Percentiles rank a stretch among this genome's conserved stretches.
Evolutionary conservation across 2,329 filamentous ascomycete genomes (phyloP).

Genomic region (Lachnellula suecica): DNA sequence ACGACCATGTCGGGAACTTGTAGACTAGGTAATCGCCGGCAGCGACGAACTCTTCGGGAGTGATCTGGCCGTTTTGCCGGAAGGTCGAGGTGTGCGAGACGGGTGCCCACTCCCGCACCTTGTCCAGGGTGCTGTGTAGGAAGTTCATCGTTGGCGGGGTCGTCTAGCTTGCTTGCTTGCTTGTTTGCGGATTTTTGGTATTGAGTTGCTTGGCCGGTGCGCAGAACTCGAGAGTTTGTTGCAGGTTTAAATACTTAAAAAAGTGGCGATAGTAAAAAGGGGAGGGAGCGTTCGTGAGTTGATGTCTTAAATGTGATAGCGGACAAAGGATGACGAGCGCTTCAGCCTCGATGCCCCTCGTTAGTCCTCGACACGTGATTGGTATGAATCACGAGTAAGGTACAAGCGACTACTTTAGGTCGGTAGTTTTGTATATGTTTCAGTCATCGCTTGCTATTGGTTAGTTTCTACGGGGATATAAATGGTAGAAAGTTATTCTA

Average conservation of each 20-base stretch:
- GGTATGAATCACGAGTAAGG: background rate
- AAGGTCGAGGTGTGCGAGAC: slow-evolving; percentile 91
- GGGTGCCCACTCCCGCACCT: slow-evolving; percentile 87
- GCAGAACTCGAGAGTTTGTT: background rate
- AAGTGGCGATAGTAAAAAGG: too few relatives aligned
- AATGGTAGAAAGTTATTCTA: too few relatives aligned
- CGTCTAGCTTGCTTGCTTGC: background rate
- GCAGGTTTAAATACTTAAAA: background rate
- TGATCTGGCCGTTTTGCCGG: slow-evolving; percentile 90
- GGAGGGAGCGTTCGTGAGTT: background rate
- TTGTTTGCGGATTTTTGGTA: background rate
- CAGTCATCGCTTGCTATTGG: too few relatives aligned
- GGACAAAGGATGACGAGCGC: background rate
- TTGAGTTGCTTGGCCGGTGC: background rate
- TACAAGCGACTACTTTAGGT: background rate
- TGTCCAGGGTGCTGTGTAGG: slow-evolving; percentile 89
- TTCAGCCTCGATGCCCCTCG: background rate
- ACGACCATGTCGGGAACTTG: slow-evolving; percentile 98
- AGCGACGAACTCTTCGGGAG: slow-evolving; percentile 91
- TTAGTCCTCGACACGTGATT: background rate
- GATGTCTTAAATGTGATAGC: background rate
- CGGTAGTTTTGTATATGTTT: background rate
- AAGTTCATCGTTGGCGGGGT: slow-evolving; percentile 67
- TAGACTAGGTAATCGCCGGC: slow-evolving; percentile 97
- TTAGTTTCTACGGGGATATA: too few relatives aligned